Evolutionary conservation across 2,329 filamentous ascomycete species (phyloP).

Genomic region (Fusarium acutatum): DNA sequence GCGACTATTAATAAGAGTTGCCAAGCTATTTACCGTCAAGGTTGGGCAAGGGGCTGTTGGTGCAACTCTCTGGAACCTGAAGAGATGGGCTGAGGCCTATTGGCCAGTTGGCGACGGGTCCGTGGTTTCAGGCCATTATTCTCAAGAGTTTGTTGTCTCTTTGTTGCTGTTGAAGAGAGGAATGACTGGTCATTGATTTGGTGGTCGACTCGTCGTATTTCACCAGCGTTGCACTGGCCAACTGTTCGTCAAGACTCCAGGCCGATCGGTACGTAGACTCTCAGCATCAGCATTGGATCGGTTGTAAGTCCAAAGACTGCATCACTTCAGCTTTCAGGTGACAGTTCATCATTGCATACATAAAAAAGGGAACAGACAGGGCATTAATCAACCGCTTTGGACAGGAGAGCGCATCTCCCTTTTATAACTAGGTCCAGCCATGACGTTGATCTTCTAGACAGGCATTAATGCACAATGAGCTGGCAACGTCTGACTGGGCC

Average conservation of each 20-base stretch:
- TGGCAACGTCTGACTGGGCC: conserved; percentile 40
- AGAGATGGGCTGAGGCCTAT: conserved; percentile 23
- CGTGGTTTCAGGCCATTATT: conserved; percentile 11
- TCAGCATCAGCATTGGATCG: background rate
- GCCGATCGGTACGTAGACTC: conserved; percentile 1
- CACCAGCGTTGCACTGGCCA: conserved; percentile 39
- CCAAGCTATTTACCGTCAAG: conserved; percentile 20
- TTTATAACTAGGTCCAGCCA: conserved; percentile 35
- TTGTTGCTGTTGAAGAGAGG: background rate
- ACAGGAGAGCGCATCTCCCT: conserved; percentile 18
- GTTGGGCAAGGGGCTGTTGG: conserved; percentile 21
- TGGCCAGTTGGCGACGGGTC: conserved; percentile 28
- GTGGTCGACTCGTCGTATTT: conserved; percentile 37
- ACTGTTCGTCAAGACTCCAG: conserved; percentile 35
- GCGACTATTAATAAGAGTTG: conserved; percentile 5
- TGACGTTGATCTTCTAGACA: conserved; percentile 24
- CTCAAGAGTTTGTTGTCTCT: background rate
- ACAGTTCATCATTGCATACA: background rate
- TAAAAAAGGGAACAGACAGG: background rate
- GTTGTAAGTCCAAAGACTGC: background rate
- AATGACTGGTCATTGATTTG: conserved; percentile 29
- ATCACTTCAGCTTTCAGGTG: background rate
- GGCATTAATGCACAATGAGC: conserved; percentile 41
- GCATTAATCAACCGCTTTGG: background rate
- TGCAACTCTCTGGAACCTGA: conserved; percentile 18